Evolutionary conservation across 2,329 filamentous ascomycete species (phyloP), one percentile per base, ranked within the genome.

Genomic region (Fusarium sp.): DNA sequence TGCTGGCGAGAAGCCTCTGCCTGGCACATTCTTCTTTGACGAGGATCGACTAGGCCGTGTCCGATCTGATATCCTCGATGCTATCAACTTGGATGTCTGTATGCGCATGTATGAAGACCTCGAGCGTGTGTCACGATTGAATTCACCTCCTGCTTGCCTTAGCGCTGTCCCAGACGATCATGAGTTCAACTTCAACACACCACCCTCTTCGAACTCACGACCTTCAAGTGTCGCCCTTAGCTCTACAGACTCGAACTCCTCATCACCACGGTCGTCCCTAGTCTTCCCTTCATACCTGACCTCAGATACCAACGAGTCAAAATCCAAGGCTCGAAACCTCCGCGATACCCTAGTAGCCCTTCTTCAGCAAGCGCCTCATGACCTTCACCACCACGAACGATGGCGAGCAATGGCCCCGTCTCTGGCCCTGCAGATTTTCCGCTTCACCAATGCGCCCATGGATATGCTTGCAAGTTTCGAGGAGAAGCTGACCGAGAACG

Each of bases 1-100:
- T 2, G 83, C 82, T 32, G 78, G 81, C 3, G 81, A 83, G 29
- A 81, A 82, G 69, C 75, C 76, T 6, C 79, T 89, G 4, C 89
- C 88, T 0, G 86, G 86, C 47, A 90, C 89, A 0, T 90, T 91
- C 71, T 79, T 89, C 46, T 90, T 90, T 58, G 89, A 91, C 70
- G 88, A 90, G 74, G 89, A 91, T 76, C 86, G 89, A 30, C 81
- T 91, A 45, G 74, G 85, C 53, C 90, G 90, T 74, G 81, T 91
- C 38, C 85, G 88, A 20, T 83, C 85, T 9, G 89, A 91, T 75
- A 84, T 90, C 78, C 82, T 87, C 30, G 88, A 91, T 72, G 84
- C 86, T 57, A 86, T 91, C 73, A 90, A 90, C 75, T 77, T 91
- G 15, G 88, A 90, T 63, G 83, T 91, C 18, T 91, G 89, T 81